Base-by-base conservation (phyloP, 2,329 filamentous ascomycete genomes). In the Davidsoniella neocaledoniae region DNA sequence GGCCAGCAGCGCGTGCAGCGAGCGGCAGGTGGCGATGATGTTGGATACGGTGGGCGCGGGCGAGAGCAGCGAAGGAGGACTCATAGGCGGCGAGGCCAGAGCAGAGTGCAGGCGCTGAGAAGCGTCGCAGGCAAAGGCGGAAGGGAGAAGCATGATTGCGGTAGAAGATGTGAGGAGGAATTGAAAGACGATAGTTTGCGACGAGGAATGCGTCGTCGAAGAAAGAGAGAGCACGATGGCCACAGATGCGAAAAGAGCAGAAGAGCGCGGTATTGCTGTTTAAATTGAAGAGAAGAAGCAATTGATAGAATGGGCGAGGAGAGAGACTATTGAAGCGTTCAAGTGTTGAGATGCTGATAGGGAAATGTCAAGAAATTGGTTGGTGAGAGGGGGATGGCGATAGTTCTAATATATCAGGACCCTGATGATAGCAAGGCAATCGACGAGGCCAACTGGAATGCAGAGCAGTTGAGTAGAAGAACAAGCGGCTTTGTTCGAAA, bases 11-110 rank as follows among this genome's bases (percentile, higher is more conserved):
- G 71, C 72, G 58, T 81, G 77, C 0, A 80, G 69, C 4, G 72
- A 74, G 60, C 74, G 75, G 60, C 76, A 80, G 43, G 75, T 73
- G 53, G 66, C 69, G 61, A 76, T 71, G 58, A 80, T 69, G 62
- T 72, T 73, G 59, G 67, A 68, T 43, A 65, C 58, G 26, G 67
- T 64, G 29, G 29, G 29, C 29, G 29, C 29, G 7, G 45, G 40
- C 3, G 49, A 25, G 5, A 43, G 17, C 4, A 46, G 25, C 9
- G 38, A 38, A 5, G 72, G 70, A 49, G 74, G 73, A 61, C 73
- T 73, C 57, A 74, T 67, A 49, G 76, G 76, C 46, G 77, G 77
- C 48, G 76, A 79, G 54, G 72, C 69, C 58, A 74, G 66, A 42
- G 69, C 60, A 26, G 67, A 59, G 55, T 70, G 68, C 5, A 70